A percentile compares a stretch with the other conserved stretches of the same genome.
Evolutionary conservation across 345 rosid species (phyloP).

Genomic region (Rhodomyrtus tomentosa): DNA sequence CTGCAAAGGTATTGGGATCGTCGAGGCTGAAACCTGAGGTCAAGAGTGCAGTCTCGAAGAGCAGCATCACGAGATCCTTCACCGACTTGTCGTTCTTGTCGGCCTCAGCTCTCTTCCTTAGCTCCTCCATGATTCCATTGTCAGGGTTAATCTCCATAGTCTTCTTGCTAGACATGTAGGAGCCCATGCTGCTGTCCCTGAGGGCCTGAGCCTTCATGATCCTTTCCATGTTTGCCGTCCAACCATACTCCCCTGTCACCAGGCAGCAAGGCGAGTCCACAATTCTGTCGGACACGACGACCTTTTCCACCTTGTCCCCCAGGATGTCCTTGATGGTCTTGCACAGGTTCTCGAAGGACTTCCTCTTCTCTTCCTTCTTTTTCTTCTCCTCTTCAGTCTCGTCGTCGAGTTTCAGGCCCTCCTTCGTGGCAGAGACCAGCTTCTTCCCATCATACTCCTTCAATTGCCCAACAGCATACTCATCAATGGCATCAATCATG

Average conservation of each 20-base stretch:
- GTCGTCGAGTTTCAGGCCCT: constrained; percentile 68
- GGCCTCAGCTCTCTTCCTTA: constrained; percentile 67
- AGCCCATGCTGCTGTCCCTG: constrained; percentile 84
- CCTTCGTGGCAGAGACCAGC: constrained; percentile 76
- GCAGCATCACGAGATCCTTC: constrained; percentile 63
- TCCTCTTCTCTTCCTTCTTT: constrained; percentile 61
- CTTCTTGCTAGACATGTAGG: constrained; percentile 91
- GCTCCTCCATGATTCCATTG: constrained; percentile 84
- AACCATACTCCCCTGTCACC: constrained; percentile 83
- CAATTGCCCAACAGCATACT: constrained; percentile 70
- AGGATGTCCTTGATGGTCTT: constrained; percentile 69
- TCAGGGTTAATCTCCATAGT: constrained; percentile 87
- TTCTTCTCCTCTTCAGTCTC: constrained; percentile 78
- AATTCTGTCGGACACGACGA: constrained; percentile 70
- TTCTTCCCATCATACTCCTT: constrained; percentile 85
- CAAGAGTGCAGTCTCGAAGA: constrained; percentile 69
- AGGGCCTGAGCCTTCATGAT: constrained; percentile 87
- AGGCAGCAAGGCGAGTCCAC: constrained; percentile 86
- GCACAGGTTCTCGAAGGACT: constrained; percentile 71
- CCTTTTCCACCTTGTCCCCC: constrained; percentile 75
- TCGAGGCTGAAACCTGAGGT: constrained; percentile 88
- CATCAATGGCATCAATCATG: constrained; percentile 93
- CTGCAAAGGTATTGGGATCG: constrained; percentile 71
- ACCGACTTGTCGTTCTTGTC: constrained; percentile 86
- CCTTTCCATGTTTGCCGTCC: constrained; percentile 93